Evolutionary conservation across 2,329 filamentous ascomycete species (phyloP).

Genomic region (Ophiostoma tasmaniense): DNA sequence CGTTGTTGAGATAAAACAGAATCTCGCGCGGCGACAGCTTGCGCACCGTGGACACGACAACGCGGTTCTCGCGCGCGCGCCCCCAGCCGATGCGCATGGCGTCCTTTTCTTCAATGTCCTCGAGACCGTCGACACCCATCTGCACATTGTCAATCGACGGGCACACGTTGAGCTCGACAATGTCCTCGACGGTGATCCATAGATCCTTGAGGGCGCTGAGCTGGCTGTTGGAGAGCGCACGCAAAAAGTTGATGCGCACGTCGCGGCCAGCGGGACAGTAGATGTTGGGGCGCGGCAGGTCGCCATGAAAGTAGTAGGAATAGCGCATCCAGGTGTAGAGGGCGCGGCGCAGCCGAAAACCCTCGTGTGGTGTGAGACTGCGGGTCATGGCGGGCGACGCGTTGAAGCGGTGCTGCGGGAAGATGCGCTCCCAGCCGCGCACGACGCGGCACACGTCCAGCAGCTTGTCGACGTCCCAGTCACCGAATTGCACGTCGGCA

Average conservation of each 20-base stretch:
- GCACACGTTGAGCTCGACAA: constrained; percentile 39
- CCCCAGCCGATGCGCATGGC: constrained; percentile 27
- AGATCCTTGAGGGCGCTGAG: constrained; percentile 39
- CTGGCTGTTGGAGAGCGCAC: constrained; percentile 36
- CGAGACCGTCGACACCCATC: constrained; percentile 22
- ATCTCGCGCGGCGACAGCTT: constrained; percentile 44
- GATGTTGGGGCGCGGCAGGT: constrained; percentile 26
- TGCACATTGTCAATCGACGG: constrained; percentile 35
- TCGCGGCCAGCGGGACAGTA: constrained; percentile 24
- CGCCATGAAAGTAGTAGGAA: constrained; percentile 43
- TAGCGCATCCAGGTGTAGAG: constrained; percentile 49
- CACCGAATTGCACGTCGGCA: constrained; percentile 19
- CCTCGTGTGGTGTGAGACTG: constrained; percentile 35
- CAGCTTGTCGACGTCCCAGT: constrained; percentile 25
- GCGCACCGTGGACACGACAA: constrained; percentile 32
- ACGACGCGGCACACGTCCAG: constrained; percentile 29
- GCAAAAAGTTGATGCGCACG: constrained; percentile 36
- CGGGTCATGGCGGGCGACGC: constrained; percentile 36
- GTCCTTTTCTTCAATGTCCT: constrained; percentile 16
- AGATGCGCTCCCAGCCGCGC: constrained; percentile 34
- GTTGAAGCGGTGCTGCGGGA: constrained; percentile 33
- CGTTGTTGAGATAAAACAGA: constrained; percentile 40
- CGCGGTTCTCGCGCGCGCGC: constrained; percentile 24
- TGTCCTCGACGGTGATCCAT: constrained; percentile 36
- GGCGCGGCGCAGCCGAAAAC: constrained; percentile 39